Evolutionary conservation across 192 early-diverging fungal genomes (phyloP).

Genomic region (Geranomyces variabilis): DNA sequence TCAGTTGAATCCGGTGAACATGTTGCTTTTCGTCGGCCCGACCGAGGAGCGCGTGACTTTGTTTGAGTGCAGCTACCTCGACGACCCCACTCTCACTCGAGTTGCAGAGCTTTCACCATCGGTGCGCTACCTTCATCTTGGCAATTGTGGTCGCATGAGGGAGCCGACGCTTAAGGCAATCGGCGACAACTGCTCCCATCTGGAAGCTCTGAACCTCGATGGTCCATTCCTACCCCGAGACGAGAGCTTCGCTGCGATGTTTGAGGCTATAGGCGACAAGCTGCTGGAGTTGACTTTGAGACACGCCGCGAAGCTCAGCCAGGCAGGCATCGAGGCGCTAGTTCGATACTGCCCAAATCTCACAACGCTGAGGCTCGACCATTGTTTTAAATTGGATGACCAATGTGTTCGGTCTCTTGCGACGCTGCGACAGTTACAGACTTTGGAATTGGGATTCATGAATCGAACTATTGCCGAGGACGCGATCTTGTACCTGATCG

Average conservation of each 20-base stretch:
- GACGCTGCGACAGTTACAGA: constrained; percentile 40
- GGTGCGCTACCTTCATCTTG: constrained; percentile 64
- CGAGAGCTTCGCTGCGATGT: constrained; percentile 60
- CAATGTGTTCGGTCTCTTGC: constrained; percentile 50
- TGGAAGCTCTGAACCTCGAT: constrained; percentile 63
- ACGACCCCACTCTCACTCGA: constrained; percentile 52
- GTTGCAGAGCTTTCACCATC: constrained; percentile 68
- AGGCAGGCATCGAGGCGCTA: constrained; percentile 21
- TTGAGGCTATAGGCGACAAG: constrained; percentile 53
- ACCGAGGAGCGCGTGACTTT: constrained; percentile 59
- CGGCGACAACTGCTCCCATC: constrained; percentile 41
- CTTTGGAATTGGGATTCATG: constrained; percentile 47
- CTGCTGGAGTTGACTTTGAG: constrained; percentile 48
- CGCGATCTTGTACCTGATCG: constrained; percentile 48
- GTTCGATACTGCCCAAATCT: constrained; percentile 34
- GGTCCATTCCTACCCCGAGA: constrained; percentile 75
- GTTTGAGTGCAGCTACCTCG: constrained; percentile 79
- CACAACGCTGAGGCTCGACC: constrained; percentile 56
- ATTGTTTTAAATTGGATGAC: constrained; percentile 60
- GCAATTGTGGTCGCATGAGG: constrained; percentile 73
- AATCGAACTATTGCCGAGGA: constrained; percentile 52
- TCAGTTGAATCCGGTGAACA: constrained; percentile 60
- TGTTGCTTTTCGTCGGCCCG: constrained; percentile 73
- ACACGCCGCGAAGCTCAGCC: constrained; percentile 44
- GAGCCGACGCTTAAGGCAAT: constrained; percentile 44